Base-by-base conservation (phyloP, 164 flowering plant species). In the Sextonia rubra region DNA sequence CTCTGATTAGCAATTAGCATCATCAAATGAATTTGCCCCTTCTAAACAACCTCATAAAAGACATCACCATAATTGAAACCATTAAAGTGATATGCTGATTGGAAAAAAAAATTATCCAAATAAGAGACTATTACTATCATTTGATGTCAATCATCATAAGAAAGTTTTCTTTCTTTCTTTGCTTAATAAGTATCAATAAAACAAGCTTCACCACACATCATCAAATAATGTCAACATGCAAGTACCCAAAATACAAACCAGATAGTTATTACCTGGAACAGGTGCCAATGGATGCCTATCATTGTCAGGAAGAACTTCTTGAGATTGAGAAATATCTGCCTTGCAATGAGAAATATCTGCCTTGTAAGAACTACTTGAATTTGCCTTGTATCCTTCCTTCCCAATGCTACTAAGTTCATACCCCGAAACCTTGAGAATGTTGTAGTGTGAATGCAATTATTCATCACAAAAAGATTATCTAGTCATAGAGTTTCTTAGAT, bases 271-370 rank as follows among this genome's bases (percentile, higher is more conserved):
- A 91, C 97, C 93, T 78, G 82, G 78, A 73, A 77, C 58, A 71
- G 93, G 92, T 25, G 87, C 86, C 30, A 79, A 74, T 12, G 89
- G 88, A 66, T 84, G 74, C 73, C 67, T 62, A 25, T 56, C 47
- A 73, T 73, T 78, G 77, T 79, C 78, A 37, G 74, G n/a, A 37
- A 12, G 55, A 70, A 66, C 60, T 25, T 58, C 70, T 76, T 72
- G 77, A 74, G 69, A 24, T 70, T 72, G 81, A 58, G 79, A 72
- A 11, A 61, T 26, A 69, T 69, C 77, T 71, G 22, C 77, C 73
- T 62, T 66, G 30, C 22, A 48, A 49, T 72, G 81, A 58, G 79
- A 72, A 11, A 61, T 26, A 69, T 69, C 77, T 71, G 22, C 77
- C 73, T 62, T 66, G 30, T 25, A 48, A 49, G 78, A 79, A 75